These are phyloP conservation scores for Spiraea crenata DNA, from an alignment of 331 rosid genomes.

Conservation along the genomic window DNA sequence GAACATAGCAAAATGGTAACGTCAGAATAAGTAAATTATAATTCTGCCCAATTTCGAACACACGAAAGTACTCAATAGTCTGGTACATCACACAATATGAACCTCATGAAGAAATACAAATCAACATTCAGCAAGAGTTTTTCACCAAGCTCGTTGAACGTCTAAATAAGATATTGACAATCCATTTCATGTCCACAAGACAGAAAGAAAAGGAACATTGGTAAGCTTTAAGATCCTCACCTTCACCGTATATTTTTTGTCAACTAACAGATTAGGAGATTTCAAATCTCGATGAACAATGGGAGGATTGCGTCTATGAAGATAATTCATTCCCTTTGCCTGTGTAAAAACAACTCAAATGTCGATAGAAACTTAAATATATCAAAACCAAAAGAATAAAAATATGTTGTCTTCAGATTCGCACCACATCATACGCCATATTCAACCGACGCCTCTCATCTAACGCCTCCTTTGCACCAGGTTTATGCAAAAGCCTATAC, in stretches of 20 bases:
- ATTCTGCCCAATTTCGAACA: background rate
- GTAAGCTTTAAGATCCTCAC: slow-evolving; percentile 32
- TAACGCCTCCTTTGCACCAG: slow-evolving; percentile 70
- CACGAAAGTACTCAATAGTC: background rate
- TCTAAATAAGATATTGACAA: background rate
- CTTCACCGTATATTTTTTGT: slow-evolving; percentile 96
- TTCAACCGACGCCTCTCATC: slow-evolving; percentile 87
- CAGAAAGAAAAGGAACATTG: background rate
- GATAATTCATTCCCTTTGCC: slow-evolving; percentile 99
- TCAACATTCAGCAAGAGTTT: background rate
- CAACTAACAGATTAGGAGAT: slow-evolving; percentile 97
- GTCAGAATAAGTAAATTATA: background rate
- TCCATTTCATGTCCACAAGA: background rate
- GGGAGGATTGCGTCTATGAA: slow-evolving; percentile 92
- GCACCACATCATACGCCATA: slow-evolving; percentile 98
- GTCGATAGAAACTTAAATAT: background rate
- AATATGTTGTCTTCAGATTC: slow-evolving; percentile 18
- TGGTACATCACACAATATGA: background rate
- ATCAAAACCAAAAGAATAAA: slow-evolving; percentile 5
- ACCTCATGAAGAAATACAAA: background rate
- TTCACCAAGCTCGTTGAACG: background rate
- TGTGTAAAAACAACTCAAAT: slow-evolving; percentile 35
- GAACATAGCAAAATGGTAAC: background rate
- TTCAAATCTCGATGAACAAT: slow-evolving; percentile 95
- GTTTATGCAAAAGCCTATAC: slow-evolving; percentile 83